Base-by-base conservation (phyloP, 2,329 filamentous ascomycete species). In the Ceratocystis smalleyi region DNA sequence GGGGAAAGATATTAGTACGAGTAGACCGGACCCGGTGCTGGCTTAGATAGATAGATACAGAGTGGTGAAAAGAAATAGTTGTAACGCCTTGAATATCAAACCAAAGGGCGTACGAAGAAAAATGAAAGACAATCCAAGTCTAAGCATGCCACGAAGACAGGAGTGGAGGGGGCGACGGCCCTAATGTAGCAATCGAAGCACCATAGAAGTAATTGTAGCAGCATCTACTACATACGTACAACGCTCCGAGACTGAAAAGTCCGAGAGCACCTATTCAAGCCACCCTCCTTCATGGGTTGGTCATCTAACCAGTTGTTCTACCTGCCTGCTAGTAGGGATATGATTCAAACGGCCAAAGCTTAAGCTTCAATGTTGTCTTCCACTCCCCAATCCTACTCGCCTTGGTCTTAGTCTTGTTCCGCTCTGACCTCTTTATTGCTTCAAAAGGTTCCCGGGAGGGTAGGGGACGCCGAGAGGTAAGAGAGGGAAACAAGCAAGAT, bases 321-420 rank as follows among this genome's bases (percentile, higher is more conserved):
- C 54, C 35, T 57, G 30, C 17, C 54, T 57, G 32, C 54, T 57
- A 57, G 54, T 57, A 57, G 54, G 54, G 54, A 57, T 57, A 57
- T 57, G 10, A 57, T 57, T 27, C 10, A 57, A 57, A 35, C 27
- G 54, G 54, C 54, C 54, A 57, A 57, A 57, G 54, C 54, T 57
- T 57, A 57, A 57, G 54, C 54, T 57, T 57, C 54, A 57, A 57
- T 57, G 54, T 57, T 57, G 54, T 57, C 27, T 57, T 57, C 27
- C 22, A 57, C 54, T 35, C 27, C 35, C 8, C 24, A 57, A 57
- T 57, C 54, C 54, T 57, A 5, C 54, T 57, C 5, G 17, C 17
- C 54, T 57, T 57, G 54, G 54, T 30, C 27, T 57, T 35, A 57
- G 54, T 57, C 27, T 57, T 57, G 54, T 35, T 57, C 30, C 54